phyloP scores from a whole-genome alignment of 805 yeast species.

The Lipomyces mesembrius region DNA sequence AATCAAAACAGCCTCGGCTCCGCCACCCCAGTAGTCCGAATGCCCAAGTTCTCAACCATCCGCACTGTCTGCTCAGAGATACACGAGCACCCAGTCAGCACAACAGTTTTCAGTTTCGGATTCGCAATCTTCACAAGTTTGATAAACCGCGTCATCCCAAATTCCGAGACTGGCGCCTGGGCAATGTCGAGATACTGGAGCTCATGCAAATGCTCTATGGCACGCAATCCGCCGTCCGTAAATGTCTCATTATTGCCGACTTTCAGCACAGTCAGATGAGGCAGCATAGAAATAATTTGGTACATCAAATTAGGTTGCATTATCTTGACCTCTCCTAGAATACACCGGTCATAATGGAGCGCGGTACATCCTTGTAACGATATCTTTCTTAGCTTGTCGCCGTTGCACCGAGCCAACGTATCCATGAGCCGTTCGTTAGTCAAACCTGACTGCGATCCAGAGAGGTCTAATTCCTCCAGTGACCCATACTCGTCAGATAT shows the following conservation, averaged over 20 bases:
- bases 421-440: slow-evolving; percentile 14
- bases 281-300: slow-evolving; percentile 12
- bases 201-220: slow-evolving; percentile 3
- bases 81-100: neutral
- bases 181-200: slow-evolving; percentile 22
- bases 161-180: slow-evolving; percentile 9
- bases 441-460: slow-evolving; percentile 18
- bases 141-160: slow-evolving; percentile 6
- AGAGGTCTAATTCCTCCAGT: slow-evolving; percentile 21
- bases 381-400: slow-evolving; percentile 8
- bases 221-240: slow-evolving; percentile 11
- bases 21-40: neutral
- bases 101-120: neutral
- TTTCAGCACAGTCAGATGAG: slow-evolving; percentile 7
- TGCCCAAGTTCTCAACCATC: neutral
- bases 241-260: slow-evolving; percentile 14
- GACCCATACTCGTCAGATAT: slow-evolving; percentile 15
- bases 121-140: neutral
- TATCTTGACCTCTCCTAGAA: slow-evolving; percentile 10
- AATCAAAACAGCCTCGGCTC: neutral
- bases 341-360: slow-evolving; percentile 9
- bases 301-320: neutral
- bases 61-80: neutral
- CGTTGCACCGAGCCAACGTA: slow-evolving; percentile 17
- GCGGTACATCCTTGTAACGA: slow-evolving; percentile 11